Evolutionary conservation across 345 rosid genomes (phyloP), one percentile per base, ranked within the genome.

Genomic region (Toxicodendron radicans): DNA sequence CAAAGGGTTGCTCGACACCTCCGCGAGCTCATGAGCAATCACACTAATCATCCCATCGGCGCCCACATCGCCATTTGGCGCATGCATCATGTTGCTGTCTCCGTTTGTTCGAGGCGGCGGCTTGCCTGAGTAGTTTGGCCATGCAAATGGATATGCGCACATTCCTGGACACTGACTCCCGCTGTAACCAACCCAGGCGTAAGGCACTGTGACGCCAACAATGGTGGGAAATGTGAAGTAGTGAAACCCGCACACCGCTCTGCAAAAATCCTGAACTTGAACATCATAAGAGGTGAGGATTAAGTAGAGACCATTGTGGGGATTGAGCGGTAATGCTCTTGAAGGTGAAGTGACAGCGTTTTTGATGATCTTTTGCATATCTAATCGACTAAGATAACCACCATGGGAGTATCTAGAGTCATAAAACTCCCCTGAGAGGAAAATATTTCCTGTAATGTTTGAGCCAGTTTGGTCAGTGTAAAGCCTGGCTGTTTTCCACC

Each of bases 21-120:
- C 89, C 1, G 94, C 94, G 3, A 88, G 84, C 74, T 90, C 94
- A 70, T 88, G 95, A 18, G 81, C 91, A 8, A 88, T 79, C 54
- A 88, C 84, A 76, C 90, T 90, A 23, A 87, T 79, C 92, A 88
- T 88, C 7, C 92, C 95, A 38, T 88, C 95, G 0, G 71, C 84
- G 1, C 88, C 91, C 0, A 80, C 76, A 54, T 88, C 92, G 14
- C 91, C 91, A 21, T 88, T 90, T 0, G 95, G 91, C 0, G 88
- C 73, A 14, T 61, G 72, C 88, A 85, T 83, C 64, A 87, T 71
- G 76, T 64, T 35, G 78, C 59, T 73, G 18, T 85, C 87, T 20
- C 82, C 82, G 0, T 58, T 76, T 1, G 52, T 58, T 66, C 69
- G 46, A 0, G 88, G 86, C 1, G 79, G 84, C 2, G 84, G 86